These are phyloP conservation scores for Blastobotrys terrestris DNA, from an alignment of 805 yeast species.

Conservation along the genomic window DNA sequence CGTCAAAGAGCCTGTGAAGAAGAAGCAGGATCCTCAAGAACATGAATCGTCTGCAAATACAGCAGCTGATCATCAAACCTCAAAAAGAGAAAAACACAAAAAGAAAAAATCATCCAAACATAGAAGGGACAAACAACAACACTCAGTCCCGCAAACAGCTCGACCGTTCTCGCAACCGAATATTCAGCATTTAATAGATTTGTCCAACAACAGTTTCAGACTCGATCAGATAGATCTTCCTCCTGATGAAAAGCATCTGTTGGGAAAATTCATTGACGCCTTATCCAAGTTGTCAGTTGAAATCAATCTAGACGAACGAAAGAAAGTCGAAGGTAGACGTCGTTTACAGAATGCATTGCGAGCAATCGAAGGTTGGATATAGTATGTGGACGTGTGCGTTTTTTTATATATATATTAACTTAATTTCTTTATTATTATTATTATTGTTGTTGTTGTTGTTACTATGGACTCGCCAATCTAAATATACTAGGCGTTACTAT, in stretches of 20 bases:
- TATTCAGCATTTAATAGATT: conserved; percentile 22
- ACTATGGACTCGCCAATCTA: too few relatives aligned
- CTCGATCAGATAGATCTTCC: conserved; percentile 71
- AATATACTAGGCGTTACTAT: too few relatives aligned
- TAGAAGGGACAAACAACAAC: neutral
- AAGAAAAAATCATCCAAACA: neutral
- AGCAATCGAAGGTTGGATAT: conserved; percentile 76
- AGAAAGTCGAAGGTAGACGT: conserved; percentile 72
- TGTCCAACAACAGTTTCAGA: conserved; percentile 37
- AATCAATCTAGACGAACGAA: conserved; percentile 77
- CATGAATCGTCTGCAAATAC: neutral
- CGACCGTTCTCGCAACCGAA: conserved; percentile 20
- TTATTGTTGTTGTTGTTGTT: neutral
- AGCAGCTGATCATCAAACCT: neutral
- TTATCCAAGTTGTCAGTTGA: conserved; percentile 82
- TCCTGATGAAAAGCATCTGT: conserved; percentile 63
- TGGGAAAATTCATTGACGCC: conserved; percentile 83
- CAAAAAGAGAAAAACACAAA: neutral
- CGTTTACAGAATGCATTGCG: conserved; percentile 76
- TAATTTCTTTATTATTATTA: neutral
- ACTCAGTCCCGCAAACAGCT: neutral
- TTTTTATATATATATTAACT: neutral
- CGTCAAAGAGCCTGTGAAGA: neutral
- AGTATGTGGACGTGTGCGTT: conserved; percentile 1
- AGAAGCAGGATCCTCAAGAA: too few relatives aligned